Evolutionary conservation across 2,329 filamentous ascomycete genomes (phyloP).

Genomic region (Gnomoniopsis smithogilvyi): DNA sequence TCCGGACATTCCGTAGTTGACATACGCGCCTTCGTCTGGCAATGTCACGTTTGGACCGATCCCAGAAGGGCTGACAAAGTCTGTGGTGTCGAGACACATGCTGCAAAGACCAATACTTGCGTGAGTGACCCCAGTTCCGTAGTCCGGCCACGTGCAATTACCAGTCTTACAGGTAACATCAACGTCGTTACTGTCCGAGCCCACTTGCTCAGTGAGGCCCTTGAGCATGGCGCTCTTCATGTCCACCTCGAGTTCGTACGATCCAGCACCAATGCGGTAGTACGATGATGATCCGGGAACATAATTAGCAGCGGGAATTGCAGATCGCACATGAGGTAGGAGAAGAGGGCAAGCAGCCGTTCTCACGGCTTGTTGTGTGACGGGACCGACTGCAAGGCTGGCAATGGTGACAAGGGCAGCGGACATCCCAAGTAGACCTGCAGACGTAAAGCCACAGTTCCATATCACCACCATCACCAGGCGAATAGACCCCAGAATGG

Average conservation of each 20-base stretch:
- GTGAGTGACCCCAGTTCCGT: conserved; percentile 21
- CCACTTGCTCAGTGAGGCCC: conserved; percentile 24
- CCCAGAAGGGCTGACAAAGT: conserved; percentile 13
- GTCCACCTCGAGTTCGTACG: conserved; percentile 24
- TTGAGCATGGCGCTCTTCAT: conserved; percentile 30
- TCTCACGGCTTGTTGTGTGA: conserved; percentile 29
- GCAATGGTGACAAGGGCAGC: conserved; percentile 25
- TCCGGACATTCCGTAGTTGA: conserved; percentile 13
- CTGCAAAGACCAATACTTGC: conserved; percentile 26
- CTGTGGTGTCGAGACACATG: conserved; percentile 23
- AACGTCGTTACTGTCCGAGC: conserved; percentile 22
- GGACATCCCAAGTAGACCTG: conserved; percentile 18
- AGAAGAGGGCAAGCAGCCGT: conserved; percentile 21
- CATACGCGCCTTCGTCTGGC: conserved; percentile 20
- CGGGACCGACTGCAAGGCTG: conserved; percentile 27
- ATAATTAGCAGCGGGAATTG: conserved; percentile 10
- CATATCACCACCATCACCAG: conserved; percentile 21
- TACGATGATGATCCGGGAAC: conserved; percentile 13
- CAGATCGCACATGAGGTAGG: conserved; percentile 5
- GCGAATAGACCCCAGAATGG: conserved; percentile 24
- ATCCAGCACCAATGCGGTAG: conserved; percentile 21
- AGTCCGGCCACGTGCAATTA: conserved; percentile 24
- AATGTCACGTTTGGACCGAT: conserved; percentile 19
- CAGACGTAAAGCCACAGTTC: conserved; percentile 14
- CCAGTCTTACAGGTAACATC: conserved; percentile 22